Evolutionary conservation across 2,329 filamentous ascomycete genomes (phyloP), one percentile per base, ranked within the genome.

Genomic region (Fusarium nygamai): DNA sequence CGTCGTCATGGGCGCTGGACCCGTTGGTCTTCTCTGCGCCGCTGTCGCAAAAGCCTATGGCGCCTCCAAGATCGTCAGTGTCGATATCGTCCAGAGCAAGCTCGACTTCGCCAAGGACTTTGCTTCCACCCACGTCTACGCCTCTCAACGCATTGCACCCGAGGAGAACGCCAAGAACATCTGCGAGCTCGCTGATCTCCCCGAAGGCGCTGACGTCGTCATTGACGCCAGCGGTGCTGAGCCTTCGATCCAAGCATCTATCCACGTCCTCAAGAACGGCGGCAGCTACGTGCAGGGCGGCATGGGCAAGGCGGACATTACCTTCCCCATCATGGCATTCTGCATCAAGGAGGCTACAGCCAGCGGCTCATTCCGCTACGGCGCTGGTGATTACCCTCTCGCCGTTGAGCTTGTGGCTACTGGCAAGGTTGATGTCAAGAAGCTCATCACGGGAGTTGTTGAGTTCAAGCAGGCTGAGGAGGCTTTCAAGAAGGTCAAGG

Each of bases 311-410:
- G 83, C 91, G 44, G 94, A 98, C 79, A 95, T 98, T 82, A 93
- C 84, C 14, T 98, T 98, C 86, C 96, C 96, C 59, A 97, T 98
- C 81, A 93, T 96, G 89, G 92, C 93, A 10, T 87, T 97, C 80
- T 97, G 95, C 82, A 88, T 92, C 58, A 98, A 98, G 86, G 96
- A 98, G 86, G 87, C 98, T 59, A 97, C 92, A 17, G 88, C 93
- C 53, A 93, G 92, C 80, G 96, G 96, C 29, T 95, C 92, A 72
- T 98, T 98, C 88, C 90, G 96, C 44, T 98, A 98, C 83, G 92
- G 92, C 8, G 89, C 91, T 62, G 95, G 95, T 27, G 96, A 98
- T 83, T 98, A 98, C 84, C 89, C 92, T 81, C 89, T 95, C 12
- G 94, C 94, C 9, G 88, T 98, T 51, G 90, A 94, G 73, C 87